Base-by-base conservation (phyloP, 345 rosid genomes). In the Fremontodendron californicum region DNA sequence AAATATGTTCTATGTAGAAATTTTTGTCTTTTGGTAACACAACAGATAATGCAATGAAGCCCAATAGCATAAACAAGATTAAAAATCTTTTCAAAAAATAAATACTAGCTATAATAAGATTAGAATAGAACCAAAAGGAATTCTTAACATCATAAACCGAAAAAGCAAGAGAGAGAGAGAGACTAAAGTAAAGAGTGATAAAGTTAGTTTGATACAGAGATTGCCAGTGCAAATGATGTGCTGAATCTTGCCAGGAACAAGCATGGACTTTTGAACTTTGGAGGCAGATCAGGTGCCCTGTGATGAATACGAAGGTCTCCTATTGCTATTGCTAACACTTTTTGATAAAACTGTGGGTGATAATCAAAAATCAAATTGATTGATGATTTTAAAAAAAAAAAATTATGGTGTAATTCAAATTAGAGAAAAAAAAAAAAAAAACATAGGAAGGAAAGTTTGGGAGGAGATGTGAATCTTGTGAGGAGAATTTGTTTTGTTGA, bases 291-390 rank as follows among this genome's bases (percentile, higher is more conserved):
- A 81, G 97, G 74, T 11, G 98, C 98, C 80, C 98, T 86, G 68
- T 93, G 96, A 55, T 98, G 98, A 71, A 93, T 85, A 79, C 93
- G 98, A 27, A 94, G 84, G 82, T 94, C 98, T 43, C 98, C 98
- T 40, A 94, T 80, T 3, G 98, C 98, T 74, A 94, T n/a, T n/a
- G n/a, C n/a, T n/a, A n/a, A n/a, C n/a, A n/a, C n/a, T n/a, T n/a
- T n/a, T n/a, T n/a, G n/a, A n/a, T n/a, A n/a, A n/a, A n/a, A n/a
- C n/a, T n/a, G n/a, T n/a, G n/a, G n/a, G n/a, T n/a, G n/a, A n/a
- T n/a, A n/a, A n/a, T n/a, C n/a, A n/a, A n/a, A n/a, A n/a, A n/a
- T n/a, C n/a, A n/a, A n/a, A n/a, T n/a, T n/a, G n/a, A n/a, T n/a
- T n/a, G n/a, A n/a, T n/a, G n/a, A n/a, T n/a, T n/a, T n/a, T n/a